Evolutionary conservation across 495 filamentous ascomycete genomes (phyloP).

Genomic region (Podospora pseudocomata): DNA sequence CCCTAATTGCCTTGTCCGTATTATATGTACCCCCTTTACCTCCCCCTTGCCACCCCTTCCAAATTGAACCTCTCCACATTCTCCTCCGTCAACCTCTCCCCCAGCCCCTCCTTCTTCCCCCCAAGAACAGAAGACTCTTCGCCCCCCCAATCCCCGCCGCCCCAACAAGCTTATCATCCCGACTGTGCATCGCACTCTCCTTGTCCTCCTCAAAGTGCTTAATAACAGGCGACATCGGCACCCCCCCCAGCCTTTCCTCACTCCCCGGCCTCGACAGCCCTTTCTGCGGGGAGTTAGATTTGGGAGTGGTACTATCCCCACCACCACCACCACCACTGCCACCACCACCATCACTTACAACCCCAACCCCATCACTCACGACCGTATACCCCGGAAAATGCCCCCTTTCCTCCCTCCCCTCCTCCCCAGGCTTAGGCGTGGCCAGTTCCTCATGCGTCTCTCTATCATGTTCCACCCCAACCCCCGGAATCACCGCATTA

Average conservation of each 20-base stretch:
- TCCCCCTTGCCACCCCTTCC: not conserved
- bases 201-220: not conserved
- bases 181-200: not conserved
- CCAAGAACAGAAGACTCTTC: not conserved
- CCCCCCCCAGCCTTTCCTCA: not conserved
- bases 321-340: not conserved
- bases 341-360: not conserved
- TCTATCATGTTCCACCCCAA: not conserved
- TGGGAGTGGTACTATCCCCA: not conserved
- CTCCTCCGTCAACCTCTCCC: constrained; percentile 3
- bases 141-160: not conserved
- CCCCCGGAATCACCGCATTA: not conserved
- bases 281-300: not conserved
- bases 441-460: not conserved
- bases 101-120: no score
- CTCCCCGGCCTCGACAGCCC: not conserved
- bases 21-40: not conserved
- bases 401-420: not conserved
- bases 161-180: constrained; percentile 2
- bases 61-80: constrained; percentile 5
- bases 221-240: not conserved
- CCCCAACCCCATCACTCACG: not conserved
- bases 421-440: not conserved
- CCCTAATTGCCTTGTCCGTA: not conserved
- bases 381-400: constrained; percentile 1